Evolutionary conservation across 257 asterid genomes (phyloP), one percentile per base, ranked within the genome.

Genomic region (Nicotiana attenuata): DNA sequence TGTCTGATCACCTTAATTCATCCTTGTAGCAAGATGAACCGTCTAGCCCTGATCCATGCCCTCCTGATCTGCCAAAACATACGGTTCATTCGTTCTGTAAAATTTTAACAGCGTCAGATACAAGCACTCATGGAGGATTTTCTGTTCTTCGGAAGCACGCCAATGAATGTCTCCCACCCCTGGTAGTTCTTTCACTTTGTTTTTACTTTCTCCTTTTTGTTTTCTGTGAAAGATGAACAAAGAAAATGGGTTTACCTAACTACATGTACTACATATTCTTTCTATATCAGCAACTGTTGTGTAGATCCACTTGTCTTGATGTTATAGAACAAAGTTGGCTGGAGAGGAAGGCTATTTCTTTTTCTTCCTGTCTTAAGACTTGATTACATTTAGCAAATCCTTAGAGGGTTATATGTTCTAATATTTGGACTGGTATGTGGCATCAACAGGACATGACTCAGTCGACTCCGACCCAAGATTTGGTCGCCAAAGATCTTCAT

Each of bases 81-180:
- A 77, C 28, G 5, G 88, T 92, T 78, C 90, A 85, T 64, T 89
- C 95, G 0, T 94, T 94, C 83, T 90, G 93, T 81, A 94, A 94
- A 88, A 91, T 91, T 80, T 89, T 94, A 84, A 94, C 98, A 0
- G 98, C 98, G 10, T 94, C 98, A 53, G 98, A 94, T 87, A 94
- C 97, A 4, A 94, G 98, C 86, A 94, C 98, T 5, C 98, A 94
- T 82, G 98, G 98, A 76, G 98, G 98, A 19, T 94, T 92, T 88
- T 94, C 98, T 35, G 95, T 94, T 75, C 97, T 91, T 65, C 92
- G 97, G n/a, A 93, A 91, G 80, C 98, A 94, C 66, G 98, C 98
- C 45, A 93, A 90, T 65, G 98, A 94, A 82, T 92, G 98, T 88
- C 89, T 94, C 52, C 98, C 98, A 59, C 95, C 83, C 75, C 84